Base-by-base conservation (phyloP, 192 early-diverging fungal genomes). In the Backusella parvicylindrica region DNA sequence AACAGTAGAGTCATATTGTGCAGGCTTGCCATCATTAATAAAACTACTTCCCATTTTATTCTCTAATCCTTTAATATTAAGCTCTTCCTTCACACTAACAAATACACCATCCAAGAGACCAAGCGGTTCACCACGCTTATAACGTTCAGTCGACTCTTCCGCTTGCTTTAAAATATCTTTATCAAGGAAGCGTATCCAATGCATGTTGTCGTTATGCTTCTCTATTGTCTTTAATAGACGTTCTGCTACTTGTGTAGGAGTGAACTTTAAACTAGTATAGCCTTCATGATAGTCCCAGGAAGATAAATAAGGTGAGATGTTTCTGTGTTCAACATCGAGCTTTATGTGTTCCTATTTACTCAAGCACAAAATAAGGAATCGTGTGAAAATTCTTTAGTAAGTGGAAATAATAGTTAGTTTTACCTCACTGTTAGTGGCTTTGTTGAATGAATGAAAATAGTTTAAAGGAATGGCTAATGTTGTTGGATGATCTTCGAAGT, bases 61-160 rank as follows among this genome's bases (percentile, higher is more conserved):
- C 60, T 86, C 87, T 18, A 79, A 77, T 2, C 89, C 82, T 40
- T 84, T 81, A 16, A 89, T 77, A 71, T 94, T 87, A 41, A 90
- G 2, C 70, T 95, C 92, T 63, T 95, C 93, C 78, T 95, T 95
- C 37, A 94, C 71, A 13, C 86, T 76, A n/a, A 95, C 76, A 47
- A 90, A 89, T 13, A 95, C 84, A 67, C 94, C 94, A 79, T 95
- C 94, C 30, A 95, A 75, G 63, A 83, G 83, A 23, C 89, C 87
- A 26, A 92, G 79, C 1, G 88, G 82, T 6, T 33, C 63, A 0
- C 83, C 81, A 12, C 67, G 37, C 18, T 70, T 49, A 73, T 94
- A 92, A 36, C 94, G 75, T 1, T 64, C 70, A 12, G 86, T 86
- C 2, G 90, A 92, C 12, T 49, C 86, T 12, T 71, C 68, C 0